A percentile compares a stretch with the other conserved stretches of the same genome.
These are phyloP conservation scores for Talaromyces ruber DNA, from an alignment of 495 filamentous ascomycete genomes.

Conservation along the genomic window DNA sequence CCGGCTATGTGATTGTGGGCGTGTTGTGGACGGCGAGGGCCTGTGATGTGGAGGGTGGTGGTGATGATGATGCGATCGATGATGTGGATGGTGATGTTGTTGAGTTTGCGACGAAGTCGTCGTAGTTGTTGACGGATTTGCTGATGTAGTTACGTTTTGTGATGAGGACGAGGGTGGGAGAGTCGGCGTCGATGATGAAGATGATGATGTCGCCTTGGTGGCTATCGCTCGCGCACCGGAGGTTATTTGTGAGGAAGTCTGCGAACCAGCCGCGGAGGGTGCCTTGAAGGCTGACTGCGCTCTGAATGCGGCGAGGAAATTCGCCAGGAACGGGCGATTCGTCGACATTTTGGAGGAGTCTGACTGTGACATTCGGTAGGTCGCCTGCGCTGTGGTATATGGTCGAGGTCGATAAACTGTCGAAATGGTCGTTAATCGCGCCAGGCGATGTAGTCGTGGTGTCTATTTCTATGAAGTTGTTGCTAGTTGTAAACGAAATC, in stretches of 20 bases:
- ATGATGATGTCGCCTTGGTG: conserved; percentile 23
- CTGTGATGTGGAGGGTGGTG: conserved; percentile 10
- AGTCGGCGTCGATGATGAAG: conserved; percentile 10
- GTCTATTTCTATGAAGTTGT: neutral
- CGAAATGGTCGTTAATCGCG: neutral
- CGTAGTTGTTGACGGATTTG: conserved; percentile 8
- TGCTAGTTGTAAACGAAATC: neutral
- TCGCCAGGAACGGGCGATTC: conserved; percentile 76
- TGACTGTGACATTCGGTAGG: neutral
- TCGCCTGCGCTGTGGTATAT: neutral
- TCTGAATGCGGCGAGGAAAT: conserved; percentile 80
- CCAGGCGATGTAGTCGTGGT: neutral
- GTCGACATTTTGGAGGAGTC: conserved; percentile 38
- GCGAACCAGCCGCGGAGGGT: conserved; percentile 22
- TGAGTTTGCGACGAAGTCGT: conserved; percentile 13
- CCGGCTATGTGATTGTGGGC: conserved; percentile 11
- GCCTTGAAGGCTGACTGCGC: conserved; percentile 46
- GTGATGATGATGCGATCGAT: conserved; percentile 14
- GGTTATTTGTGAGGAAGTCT: conserved; percentile 27
- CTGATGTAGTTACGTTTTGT: conserved; percentile 9
- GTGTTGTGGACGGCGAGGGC: conserved; percentile 17
- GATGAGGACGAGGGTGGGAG: conserved; percentile 14
- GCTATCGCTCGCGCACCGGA: conserved; percentile 35
- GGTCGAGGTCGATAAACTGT: neutral
- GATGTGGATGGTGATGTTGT: conserved; percentile 12